phyloP scores from a whole-genome alignment of 495 filamentous ascomycete genomes.

The Penicilliopsis zonata region DNA sequence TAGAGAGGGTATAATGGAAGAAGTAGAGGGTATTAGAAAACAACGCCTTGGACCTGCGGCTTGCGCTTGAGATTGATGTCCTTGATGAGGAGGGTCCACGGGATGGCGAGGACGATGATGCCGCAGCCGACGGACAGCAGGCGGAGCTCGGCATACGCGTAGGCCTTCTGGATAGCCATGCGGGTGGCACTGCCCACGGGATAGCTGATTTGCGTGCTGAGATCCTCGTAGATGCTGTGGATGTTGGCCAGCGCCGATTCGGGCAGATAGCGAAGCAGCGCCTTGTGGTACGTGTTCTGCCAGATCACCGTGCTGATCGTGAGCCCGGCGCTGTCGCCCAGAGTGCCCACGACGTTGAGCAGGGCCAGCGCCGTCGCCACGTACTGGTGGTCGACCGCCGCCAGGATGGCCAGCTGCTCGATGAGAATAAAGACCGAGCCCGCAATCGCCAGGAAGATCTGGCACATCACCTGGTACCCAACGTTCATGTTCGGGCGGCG shows the following conservation, averaged over 20 bases:
- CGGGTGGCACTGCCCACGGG: constrained; percentile 36
- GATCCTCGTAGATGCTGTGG: constrained; percentile 33
- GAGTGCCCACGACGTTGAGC: constrained; percentile 47
- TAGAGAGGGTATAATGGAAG: no score
- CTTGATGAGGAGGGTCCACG: no score
- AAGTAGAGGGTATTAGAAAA: no score
- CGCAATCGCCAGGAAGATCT: constrained; percentile 66
- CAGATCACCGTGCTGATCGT: constrained; percentile 59
- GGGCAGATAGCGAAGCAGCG: constrained; percentile 31
- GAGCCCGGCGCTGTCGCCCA: constrained; percentile 59
- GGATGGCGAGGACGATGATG: constrained; percentile 22
- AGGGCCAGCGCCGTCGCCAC: constrained; percentile 63
- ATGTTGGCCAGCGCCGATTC: constrained; percentile 32
- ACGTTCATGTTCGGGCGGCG: constrained; percentile 45
- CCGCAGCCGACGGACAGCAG: constrained; percentile 42
- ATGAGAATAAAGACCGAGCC: constrained; percentile 54
- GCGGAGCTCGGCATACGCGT: constrained; percentile 44
- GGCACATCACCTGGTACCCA: constrained; percentile 63
- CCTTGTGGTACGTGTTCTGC: constrained; percentile 47
- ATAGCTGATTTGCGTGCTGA: constrained; percentile 40
- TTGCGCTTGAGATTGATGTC: no score
- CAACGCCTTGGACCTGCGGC: no score
- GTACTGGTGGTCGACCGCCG: constrained; percentile 45
- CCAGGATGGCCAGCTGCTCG: constrained; percentile 66
- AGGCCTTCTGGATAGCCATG: constrained; percentile 46